Evolutionary conservation across 345 rosid genomes (phyloP).

Genomic region (Citrus inodora): DNA sequence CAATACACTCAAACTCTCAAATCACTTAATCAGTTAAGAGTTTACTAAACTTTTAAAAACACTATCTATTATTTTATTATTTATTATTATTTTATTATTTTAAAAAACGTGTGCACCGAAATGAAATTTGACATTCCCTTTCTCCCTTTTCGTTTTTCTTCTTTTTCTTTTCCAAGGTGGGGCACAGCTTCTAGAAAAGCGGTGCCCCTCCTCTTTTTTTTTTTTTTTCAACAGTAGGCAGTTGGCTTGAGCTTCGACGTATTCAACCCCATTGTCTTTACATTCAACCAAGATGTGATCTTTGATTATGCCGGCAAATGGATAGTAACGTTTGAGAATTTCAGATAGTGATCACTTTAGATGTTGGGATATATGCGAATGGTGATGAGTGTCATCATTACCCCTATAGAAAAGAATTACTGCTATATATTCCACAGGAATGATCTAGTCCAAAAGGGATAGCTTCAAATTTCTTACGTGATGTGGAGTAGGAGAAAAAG

Average conservation of each 20-base stretch:
- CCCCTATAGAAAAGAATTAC: constrained; percentile 19
- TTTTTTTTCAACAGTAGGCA: not conserved
- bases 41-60: too few species aligned
- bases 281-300: not conserved
- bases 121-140: too few species aligned
- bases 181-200: too few species aligned
- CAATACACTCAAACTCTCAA: too few species aligned
- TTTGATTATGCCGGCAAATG: not conserved
- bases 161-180: too few species aligned
- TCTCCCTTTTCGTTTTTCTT: too few species aligned
- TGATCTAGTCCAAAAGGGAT: constrained; percentile 32
- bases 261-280: constrained; percentile 3
- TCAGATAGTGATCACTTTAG: not conserved
- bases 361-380: not conserved
- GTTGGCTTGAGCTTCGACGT: constrained; percentile 31
- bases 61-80: too few species aligned
- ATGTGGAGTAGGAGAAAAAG: constrained; percentile 26
- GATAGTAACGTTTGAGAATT: not conserved
- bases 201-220: too few species aligned
- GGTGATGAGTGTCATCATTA: not conserved
- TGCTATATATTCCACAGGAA: constrained; percentile 17
- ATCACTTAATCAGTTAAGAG: too few species aligned
- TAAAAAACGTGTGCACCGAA: too few species aligned
- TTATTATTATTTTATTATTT: too few species aligned
- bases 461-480: not conserved